phyloP scores from a whole-genome alignment of 169 alveolate species.

The Plasmodium cynomolgi region DNA sequence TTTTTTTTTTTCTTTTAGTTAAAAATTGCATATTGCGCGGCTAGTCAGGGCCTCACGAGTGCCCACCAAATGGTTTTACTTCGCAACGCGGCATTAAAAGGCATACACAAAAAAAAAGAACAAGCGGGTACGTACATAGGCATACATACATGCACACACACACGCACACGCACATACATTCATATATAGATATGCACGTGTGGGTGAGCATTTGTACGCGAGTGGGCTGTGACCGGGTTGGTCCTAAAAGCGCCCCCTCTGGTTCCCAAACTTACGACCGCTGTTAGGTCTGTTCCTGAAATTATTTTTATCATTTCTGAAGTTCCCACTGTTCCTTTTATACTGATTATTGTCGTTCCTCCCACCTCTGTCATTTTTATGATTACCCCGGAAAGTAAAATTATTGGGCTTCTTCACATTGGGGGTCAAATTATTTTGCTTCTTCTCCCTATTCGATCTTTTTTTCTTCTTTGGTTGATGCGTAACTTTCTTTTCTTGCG shows the following conservation, averaged over 20 bases:
- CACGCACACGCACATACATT: background rate
- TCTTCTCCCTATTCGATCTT: slow-evolving; percentile 77
- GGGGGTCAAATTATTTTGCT: slow-evolving; percentile 40
- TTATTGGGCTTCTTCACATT: slow-evolving; percentile 71
- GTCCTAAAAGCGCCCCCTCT: slow-evolving; percentile 52
- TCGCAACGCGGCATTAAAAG: background rate
- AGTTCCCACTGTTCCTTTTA: slow-evolving; percentile 78
- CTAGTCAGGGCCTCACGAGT: background rate
- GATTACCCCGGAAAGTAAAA: slow-evolving; percentile 73
- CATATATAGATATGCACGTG: slow-evolving; percentile 29
- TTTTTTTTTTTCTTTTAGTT: too few species aligned
- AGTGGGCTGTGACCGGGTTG: background rate
- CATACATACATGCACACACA: background rate
- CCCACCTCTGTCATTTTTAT: slow-evolving; percentile 75
- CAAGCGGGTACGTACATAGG: background rate
- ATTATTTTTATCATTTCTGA: slow-evolving; percentile 67
- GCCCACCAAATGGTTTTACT: background rate
- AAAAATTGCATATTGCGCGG: background rate
- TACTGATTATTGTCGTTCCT: slow-evolving; percentile 65
- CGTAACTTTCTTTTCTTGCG: slow-evolving; percentile 72
- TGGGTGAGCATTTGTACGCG: slow-evolving; percentile 1
- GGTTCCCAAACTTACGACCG: slow-evolving; percentile 46
- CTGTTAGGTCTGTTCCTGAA: slow-evolving; percentile 48
- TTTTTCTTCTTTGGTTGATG: slow-evolving; percentile 77
- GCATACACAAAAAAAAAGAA: slow-evolving; percentile 12